Percentiles rank a stretch among this genome's conserved stretches.
Evolutionary conservation across 2,329 filamentous ascomycete species (phyloP).

Genomic region (Chalaropsis ovoidea): DNA sequence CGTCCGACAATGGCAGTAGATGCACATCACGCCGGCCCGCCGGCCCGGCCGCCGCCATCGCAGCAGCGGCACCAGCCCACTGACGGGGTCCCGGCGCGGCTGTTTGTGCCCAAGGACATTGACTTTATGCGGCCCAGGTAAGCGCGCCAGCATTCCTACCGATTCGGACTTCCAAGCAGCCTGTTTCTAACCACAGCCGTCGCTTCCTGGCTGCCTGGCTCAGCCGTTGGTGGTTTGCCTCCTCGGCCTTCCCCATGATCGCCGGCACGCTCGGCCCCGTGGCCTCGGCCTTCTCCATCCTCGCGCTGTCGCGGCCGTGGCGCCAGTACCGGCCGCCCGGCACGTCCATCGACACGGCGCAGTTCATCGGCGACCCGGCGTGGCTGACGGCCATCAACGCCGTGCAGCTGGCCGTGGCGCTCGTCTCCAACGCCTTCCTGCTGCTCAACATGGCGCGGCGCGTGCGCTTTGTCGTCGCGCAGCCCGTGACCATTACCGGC

Average conservation of each 20-base stretch:
- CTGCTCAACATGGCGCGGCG: slow-evolving; percentile 77
- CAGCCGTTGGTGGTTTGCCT: slow-evolving; percentile 55
- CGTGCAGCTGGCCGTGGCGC: slow-evolving; percentile 62
- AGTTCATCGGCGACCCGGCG: slow-evolving; percentile 49
- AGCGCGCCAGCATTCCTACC: not conserved
- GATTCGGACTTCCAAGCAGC: too few relatives aligned
- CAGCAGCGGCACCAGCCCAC: not conserved
- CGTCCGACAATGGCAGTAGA: not conserved
- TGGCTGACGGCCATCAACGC: slow-evolving; percentile 73
- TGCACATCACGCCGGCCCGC: not conserved
- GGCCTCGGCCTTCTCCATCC: slow-evolving; percentile 79
- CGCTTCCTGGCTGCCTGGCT: too few relatives aligned
- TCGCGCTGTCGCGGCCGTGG: slow-evolving; percentile 74
- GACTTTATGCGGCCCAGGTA: slow-evolving; percentile 11
- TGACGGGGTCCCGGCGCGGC: not conserved
- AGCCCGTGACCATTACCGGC: slow-evolving; percentile 71
- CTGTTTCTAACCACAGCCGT: not conserved
- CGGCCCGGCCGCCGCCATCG: not conserved
- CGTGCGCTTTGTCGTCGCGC: slow-evolving; percentile 68
- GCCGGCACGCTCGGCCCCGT: slow-evolving; percentile 77
- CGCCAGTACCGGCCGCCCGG: slow-evolving; percentile 46
- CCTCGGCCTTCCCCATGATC: slow-evolving; percentile 61
- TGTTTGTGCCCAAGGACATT: not conserved
- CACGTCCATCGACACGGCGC: slow-evolving; percentile 40
- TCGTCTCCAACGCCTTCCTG: slow-evolving; percentile 70